A percentile compares a stretch with the other conserved stretches of the same genome.
phyloP scores from a whole-genome alignment of 2,329 filamentous ascomycete species.

The Gyromitra esculenta region DNA sequence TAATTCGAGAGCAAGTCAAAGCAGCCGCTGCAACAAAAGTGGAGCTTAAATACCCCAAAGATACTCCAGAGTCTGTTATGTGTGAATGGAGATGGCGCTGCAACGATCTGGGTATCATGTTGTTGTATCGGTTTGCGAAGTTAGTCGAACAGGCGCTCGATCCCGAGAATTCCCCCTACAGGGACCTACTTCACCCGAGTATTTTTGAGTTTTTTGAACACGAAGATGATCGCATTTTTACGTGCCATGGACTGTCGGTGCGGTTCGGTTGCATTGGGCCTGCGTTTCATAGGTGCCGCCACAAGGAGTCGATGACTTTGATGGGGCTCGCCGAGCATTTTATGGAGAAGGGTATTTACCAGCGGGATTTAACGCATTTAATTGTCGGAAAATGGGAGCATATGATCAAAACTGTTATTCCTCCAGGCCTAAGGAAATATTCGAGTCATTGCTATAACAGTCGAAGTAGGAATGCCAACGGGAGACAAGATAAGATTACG shows the following conservation, averaged over 20 bases:
- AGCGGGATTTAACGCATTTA: constrained; percentile 40
- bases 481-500: constrained; percentile 26
- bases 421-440: not conserved
- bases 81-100: constrained; percentile 33
- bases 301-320: constrained; percentile 42
- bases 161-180: constrained; percentile 31
- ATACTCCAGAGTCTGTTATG: constrained; percentile 39
- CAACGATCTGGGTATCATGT: constrained; percentile 35
- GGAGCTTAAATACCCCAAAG: constrained; percentile 37
- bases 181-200: constrained; percentile 37
- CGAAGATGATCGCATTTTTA: constrained; percentile 42
- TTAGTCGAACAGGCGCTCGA: constrained; percentile 34
- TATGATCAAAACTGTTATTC: constrained; percentile 30
- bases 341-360: constrained; percentile 37
- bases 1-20: constrained; percentile 39
- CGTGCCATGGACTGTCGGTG: constrained; percentile 33
- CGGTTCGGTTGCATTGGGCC: constrained; percentile 40
- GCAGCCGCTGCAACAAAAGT: constrained; percentile 34
- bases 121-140: constrained; percentile 36
- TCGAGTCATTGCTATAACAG: constrained; percentile 8
- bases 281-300: constrained; percentile 40
- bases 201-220: constrained; percentile 45
- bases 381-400: constrained; percentile 44
- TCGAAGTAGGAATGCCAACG: constrained; percentile 5
- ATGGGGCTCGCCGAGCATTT: constrained; percentile 43